phyloP scores from a whole-genome alignment of 2,329 filamentous ascomycete genomes.

The Penicillium italicum region DNA sequence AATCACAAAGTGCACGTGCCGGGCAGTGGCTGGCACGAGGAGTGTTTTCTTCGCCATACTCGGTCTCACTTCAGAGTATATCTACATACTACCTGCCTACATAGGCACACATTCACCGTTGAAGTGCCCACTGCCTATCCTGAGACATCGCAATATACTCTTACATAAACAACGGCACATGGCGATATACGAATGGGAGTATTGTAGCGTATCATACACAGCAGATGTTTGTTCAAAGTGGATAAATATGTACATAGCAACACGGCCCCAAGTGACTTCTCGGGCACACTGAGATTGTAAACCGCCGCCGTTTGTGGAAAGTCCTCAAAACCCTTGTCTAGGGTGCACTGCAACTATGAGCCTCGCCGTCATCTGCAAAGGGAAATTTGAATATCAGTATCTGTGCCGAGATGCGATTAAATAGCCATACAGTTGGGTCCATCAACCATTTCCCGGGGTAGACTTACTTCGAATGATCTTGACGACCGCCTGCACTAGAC shows the following conservation, averaged over 20 bases:
- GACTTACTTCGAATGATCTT: slow-evolving; percentile 58
- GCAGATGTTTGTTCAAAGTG: background rate
- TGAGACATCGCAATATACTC: background rate
- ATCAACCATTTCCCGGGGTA: background rate
- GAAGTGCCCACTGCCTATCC: background rate
- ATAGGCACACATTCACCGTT: background rate
- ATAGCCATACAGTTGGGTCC: background rate
- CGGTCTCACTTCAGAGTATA: background rate
- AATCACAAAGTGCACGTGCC: background rate
- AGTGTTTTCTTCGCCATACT: background rate
- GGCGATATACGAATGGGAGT: background rate
- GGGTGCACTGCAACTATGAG: slow-evolving; percentile 7
- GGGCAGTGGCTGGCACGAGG: background rate
- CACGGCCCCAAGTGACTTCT: background rate
- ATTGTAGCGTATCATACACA: background rate
- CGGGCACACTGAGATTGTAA: background rate
- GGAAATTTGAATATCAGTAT: slow-evolving; percentile 30
- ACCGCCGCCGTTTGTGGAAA: background rate
- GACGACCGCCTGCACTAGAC: slow-evolving; percentile 65
- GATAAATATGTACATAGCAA: background rate
- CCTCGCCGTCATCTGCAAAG: background rate
- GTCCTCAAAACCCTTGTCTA: background rate
- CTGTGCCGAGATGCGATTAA: slow-evolving; percentile 10
- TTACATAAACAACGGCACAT: background rate
- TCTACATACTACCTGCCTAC: background rate